Evolutionary conservation across 2,329 filamentous ascomycete genomes (phyloP).

Genomic region (Penicillium sp.): DNA sequence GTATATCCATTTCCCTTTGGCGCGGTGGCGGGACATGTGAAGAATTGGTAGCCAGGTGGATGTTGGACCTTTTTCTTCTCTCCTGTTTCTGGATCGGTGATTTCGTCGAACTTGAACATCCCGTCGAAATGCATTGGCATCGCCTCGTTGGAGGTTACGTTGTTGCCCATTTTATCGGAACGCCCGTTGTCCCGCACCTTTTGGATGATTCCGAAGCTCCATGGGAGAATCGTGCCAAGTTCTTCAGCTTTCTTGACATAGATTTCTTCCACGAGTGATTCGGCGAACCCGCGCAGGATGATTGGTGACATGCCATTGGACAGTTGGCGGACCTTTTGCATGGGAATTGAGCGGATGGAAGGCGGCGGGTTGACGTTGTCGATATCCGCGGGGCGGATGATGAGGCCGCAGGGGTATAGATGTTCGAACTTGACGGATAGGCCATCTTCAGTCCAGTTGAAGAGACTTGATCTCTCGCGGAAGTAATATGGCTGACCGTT

Average conservation of each 20-base stretch:
- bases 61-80: conserved; percentile 42
- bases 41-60: conserved; percentile 53
- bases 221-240: conserved; percentile 49
- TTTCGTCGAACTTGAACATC: conserved; percentile 52
- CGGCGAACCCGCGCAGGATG: conserved; percentile 51
- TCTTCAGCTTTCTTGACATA: conserved; percentile 49
- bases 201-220: conserved; percentile 53
- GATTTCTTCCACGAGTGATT: conserved; percentile 45
- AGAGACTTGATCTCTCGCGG: conserved; percentile 48
- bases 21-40: conserved; percentile 43
- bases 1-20: conserved; percentile 54
- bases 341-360: conserved; percentile 23
- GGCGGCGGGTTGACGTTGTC: conserved; percentile 22
- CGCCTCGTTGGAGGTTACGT: conserved; percentile 52
- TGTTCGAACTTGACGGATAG: conserved; percentile 42
- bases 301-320: conserved; percentile 53
- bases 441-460: conserved; percentile 42
- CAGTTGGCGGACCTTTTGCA: conserved; percentile 37
- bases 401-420: conserved; percentile 42
- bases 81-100: conserved; percentile 36
- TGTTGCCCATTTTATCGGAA: conserved; percentile 48
- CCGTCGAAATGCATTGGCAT: conserved; percentile 60
- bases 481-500: conserved; percentile 49
- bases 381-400: conserved; percentile 24
- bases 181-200: conserved; percentile 51